These are phyloP conservation scores for Phytopythium montanum DNA, from an alignment of 352 stramenopile species.

Conservation along the genomic window DNA sequence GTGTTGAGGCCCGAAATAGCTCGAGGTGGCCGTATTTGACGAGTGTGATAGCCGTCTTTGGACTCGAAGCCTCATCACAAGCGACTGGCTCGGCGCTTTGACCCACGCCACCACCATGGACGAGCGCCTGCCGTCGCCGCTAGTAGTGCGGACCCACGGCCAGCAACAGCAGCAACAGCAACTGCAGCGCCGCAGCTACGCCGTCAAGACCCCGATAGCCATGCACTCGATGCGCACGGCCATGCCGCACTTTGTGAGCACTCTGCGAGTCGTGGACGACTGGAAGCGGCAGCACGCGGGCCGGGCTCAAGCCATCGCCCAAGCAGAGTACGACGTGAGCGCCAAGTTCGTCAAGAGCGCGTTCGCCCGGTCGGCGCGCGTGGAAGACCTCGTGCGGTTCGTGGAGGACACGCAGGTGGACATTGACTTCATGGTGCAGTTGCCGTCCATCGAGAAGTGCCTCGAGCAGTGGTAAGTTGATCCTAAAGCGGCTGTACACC, in stretches of 20 bases:
- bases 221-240: constrained; percentile 64
- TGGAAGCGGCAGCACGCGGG: constrained; percentile 68
- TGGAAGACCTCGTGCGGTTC: constrained; percentile 67
- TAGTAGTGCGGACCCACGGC: not conserved
- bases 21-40: not conserved
- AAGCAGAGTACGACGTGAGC: constrained; percentile 62
- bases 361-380: constrained; percentile 51
- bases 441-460: constrained; percentile 81
- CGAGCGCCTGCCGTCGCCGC: not conserved
- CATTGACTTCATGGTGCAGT: constrained; percentile 81
- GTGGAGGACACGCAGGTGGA: constrained; percentile 71
- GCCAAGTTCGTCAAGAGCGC: constrained; percentile 76
- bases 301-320: constrained; percentile 42
- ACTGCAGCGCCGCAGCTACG: not conserved
- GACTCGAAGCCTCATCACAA: not conserved
- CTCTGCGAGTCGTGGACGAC: constrained; percentile 58
- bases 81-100: not conserved
- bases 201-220: not conserved
- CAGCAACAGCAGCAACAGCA: not conserved
- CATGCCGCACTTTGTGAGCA: constrained; percentile 81
- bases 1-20: not conserved
- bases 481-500: not conserved
- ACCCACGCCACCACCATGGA: not conserved
- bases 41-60: not conserved
- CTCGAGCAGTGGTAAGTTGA: constrained; percentile 58